phyloP scores from a whole-genome alignment of 225 moss, liverwort and hornwort species.

The Neckera pumila region DNA sequence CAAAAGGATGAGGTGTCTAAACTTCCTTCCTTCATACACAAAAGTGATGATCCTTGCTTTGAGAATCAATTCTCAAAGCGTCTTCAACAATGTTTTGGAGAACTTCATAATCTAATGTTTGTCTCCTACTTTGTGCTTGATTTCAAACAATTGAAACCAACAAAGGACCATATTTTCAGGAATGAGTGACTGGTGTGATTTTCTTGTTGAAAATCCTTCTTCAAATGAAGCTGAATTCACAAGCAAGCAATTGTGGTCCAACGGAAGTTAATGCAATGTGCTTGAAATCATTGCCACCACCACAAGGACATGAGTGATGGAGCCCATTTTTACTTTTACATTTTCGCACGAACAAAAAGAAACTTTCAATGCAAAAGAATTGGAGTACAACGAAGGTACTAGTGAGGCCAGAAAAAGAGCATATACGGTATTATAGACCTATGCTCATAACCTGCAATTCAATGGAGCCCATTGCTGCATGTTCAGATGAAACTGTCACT shows the following conservation, averaged over 20 bases:
- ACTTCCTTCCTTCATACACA: neutral
- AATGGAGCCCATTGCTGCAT: neutral
- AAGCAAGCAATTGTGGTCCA: neutral
- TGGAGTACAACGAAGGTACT: neutral
- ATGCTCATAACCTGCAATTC: neutral
- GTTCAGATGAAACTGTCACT: neutral
- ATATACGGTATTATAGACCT: too few relatives aligned
- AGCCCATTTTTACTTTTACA: neutral
- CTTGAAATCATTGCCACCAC: neutral
- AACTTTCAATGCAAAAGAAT: neutral
- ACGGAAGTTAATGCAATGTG: too few relatives aligned
- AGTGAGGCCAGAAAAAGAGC: neutral
- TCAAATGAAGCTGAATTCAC: neutral
- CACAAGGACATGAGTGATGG: neutral
- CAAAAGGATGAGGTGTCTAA: neutral
- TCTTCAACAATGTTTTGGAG: neutral
- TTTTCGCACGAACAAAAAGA: neutral
- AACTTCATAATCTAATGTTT: neutral
- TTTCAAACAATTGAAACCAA: neutral
- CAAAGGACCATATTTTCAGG: neutral
- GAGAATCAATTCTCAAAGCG: too few relatives aligned
- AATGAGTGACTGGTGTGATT: neutral
- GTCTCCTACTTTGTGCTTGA: neutral
- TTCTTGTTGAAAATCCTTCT: neutral
- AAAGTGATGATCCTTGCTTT: neutral